A percentile compares a stretch with the other conserved stretches of the same genome.
Evolutionary conservation across 2,329 filamentous ascomycete genomes (phyloP).

Genomic region (Neonectria faginata): DNA sequence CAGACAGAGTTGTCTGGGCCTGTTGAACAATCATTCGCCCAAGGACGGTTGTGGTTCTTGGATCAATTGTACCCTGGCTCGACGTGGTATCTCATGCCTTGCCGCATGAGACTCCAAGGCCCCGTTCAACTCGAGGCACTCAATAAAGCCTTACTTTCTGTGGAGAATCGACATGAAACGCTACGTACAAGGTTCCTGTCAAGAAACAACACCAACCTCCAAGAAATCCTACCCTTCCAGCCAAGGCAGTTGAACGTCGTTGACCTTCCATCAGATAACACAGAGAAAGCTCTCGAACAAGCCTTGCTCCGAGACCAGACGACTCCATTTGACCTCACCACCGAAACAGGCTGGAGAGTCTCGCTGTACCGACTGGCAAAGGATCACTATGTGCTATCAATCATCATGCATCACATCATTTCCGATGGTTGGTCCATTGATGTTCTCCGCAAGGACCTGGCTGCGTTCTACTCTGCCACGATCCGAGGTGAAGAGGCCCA

Average conservation of each 20-base stretch:
- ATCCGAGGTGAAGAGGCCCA: constrained; percentile 27
- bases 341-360: constrained; percentile 40
- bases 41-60: constrained; percentile 32
- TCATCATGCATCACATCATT: constrained; percentile 47
- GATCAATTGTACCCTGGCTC: constrained; percentile 20
- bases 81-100: constrained; percentile 28
- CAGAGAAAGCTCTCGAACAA: constrained; percentile 9
- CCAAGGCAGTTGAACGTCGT: neutral
- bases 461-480: constrained; percentile 6
- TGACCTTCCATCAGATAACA: neutral
- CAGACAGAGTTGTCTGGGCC: constrained; percentile 10
- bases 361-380: constrained; percentile 25
- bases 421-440: constrained; percentile 46
- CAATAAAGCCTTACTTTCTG: constrained; percentile 8
- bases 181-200: constrained; percentile 7
- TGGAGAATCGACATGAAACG: constrained; percentile 30
- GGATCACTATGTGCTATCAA: constrained; percentile 39
- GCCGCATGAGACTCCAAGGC: constrained; percentile 19
- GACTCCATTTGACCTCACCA: constrained; percentile 39
- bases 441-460: constrained; percentile 23
- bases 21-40: constrained; percentile 34
- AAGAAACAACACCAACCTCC: neutral
- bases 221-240: neutral
- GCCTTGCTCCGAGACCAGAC: constrained; percentile 30
- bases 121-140: constrained; percentile 19